Evolutionary conservation across 352 stramenopile species (phyloP).

Genomic region (Phytophthora cactorum): DNA sequence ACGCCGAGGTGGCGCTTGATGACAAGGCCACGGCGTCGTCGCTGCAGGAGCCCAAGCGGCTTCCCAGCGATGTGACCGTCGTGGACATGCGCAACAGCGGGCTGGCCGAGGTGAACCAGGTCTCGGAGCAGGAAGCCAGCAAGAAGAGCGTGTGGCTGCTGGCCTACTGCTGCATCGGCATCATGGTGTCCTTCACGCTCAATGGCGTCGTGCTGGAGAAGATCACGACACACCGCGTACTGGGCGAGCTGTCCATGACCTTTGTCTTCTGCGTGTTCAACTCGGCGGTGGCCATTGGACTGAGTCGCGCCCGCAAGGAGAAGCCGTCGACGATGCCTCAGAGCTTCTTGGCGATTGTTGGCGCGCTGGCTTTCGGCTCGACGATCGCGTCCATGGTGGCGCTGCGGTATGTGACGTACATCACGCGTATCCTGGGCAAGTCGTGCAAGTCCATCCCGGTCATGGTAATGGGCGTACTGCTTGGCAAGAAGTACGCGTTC

Average conservation of each 20-base stretch:
- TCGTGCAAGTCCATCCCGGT: slow-evolving; percentile 90
- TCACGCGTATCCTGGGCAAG: slow-evolving; percentile 87
- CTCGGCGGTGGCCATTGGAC: slow-evolving; percentile 63
- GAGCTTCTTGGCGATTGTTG: slow-evolving; percentile 67
- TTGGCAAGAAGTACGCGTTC: slow-evolving; percentile 80
- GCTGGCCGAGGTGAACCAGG: slow-evolving; percentile 19
- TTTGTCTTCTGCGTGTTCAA: slow-evolving; percentile 87
- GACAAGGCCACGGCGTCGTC: slow-evolving; percentile 27
- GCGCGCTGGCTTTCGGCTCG: slow-evolving; percentile 74
- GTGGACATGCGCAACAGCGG: slow-evolving; percentile 36
- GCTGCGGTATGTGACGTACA: slow-evolving; percentile 87
- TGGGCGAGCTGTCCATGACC: slow-evolving; percentile 85
- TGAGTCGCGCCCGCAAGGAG: slow-evolving; percentile 67
- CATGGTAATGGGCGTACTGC: slow-evolving; percentile 78
- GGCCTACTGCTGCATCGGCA: slow-evolving; percentile 79
- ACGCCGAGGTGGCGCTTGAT: slow-evolving; percentile 65
- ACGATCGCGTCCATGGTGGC: slow-evolving; percentile 86
- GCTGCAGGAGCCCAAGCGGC: slow-evolving; percentile 34
- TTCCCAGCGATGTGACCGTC: slow-evolving; percentile 37
- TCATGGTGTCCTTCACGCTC: slow-evolving; percentile 86
- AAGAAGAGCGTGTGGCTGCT: slow-evolving; percentile 69
- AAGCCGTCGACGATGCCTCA: slow-evolving; percentile 78
- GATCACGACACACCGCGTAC: slow-evolving; percentile 82
- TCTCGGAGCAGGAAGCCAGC: slow-evolving; percentile 12
- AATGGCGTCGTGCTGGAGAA: slow-evolving; percentile 86